phyloP scores from a whole-genome alignment of 2,329 filamentous ascomycete genomes.

The Cytospora leucostoma region DNA sequence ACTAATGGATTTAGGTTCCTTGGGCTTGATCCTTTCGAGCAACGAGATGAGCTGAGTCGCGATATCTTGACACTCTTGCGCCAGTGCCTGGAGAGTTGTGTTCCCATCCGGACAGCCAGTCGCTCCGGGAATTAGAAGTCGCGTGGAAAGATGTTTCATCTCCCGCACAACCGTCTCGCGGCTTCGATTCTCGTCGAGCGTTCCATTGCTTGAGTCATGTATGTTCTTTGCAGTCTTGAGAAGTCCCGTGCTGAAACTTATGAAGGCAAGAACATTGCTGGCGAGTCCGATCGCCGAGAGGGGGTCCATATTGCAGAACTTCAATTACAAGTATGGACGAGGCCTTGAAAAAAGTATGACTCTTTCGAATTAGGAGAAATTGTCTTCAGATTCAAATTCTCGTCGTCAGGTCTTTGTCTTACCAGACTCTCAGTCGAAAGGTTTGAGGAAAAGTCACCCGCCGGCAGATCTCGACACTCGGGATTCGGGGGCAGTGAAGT shows the following conservation, averaged over 20 bases:
- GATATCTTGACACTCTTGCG: neutral
- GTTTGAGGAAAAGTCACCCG: no score
- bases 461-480: no score
- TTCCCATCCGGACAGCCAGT: neutral
- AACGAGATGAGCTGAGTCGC: neutral
- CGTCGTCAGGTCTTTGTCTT: no score
- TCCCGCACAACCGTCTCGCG: conserved; percentile 6
- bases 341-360: no score
- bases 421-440: no score
- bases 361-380: no score
- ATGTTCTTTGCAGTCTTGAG: neutral
- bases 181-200: conserved; percentile 7
- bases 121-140: neutral
- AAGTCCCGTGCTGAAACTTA: conserved; percentile 2
- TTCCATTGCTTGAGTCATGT: neutral
- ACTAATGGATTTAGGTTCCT: neutral
- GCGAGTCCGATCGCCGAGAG: conserved; percentile 5
- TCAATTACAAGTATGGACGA: neutral
- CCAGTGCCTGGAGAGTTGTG: neutral
- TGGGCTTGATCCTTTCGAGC: conserved; percentile 5
- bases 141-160: conserved; percentile 2
- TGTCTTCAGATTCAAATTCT: no score
- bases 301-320: conserved; percentile 1
- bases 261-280: conserved; percentile 2
- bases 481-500: no score